Base-by-base conservation (phyloP, 1,284 basidiomycete genomes). In the Salmacisia buchloeana region DNA sequence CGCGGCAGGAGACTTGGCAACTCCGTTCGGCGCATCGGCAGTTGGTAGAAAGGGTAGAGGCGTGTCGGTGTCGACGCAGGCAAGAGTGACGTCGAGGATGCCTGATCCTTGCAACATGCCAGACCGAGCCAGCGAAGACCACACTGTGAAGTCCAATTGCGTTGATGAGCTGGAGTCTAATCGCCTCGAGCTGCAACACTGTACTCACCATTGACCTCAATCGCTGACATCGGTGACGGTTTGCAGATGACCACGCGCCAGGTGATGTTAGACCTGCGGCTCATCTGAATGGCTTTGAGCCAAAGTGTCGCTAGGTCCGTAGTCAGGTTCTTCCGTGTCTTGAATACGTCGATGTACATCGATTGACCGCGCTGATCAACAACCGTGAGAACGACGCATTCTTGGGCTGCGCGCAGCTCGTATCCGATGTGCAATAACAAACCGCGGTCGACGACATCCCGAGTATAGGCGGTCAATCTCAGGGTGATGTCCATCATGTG, bases 241-340 rank as follows among this genome's bases (percentile, higher is more conserved):
- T 63, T 66, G 34, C 68, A 71, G 31, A 74, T 58, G 10, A 65
- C 63, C 33, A 73, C 52, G n/a, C 65, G 59, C 73, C 73, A 74
- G 6, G 49, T 38, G 3, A 69, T 34, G 1, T 63, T 61, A 1
- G 71, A 69, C 3, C 65, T 60, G 21, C 64, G 62, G n/a, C 69
- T 69, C 46, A 68, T 62, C 2, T 60, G 63, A 2, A 66, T 13
- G 2, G 65, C 69, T n/a, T 65, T 69, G 18, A 58, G 61, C 69
- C 69, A 74, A 1, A 74, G 62, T 18, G 45, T 33, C 41, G 62
- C 62, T 12, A 73, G 52, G 34, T 65, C 63, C 9, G 46, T 62
- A 35, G 69, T 64, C 34, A 69, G 36, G 15, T 36, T 57, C 13
- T 54, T 52, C 49, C 23, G 49, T 52, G 31, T 60, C 58, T 4